A percentile compares a stretch with the other conserved stretches of the same genome.
Evolutionary conservation across 208 protist species (phyloP).

Genomic region (Borovskyia barvae): DNA sequence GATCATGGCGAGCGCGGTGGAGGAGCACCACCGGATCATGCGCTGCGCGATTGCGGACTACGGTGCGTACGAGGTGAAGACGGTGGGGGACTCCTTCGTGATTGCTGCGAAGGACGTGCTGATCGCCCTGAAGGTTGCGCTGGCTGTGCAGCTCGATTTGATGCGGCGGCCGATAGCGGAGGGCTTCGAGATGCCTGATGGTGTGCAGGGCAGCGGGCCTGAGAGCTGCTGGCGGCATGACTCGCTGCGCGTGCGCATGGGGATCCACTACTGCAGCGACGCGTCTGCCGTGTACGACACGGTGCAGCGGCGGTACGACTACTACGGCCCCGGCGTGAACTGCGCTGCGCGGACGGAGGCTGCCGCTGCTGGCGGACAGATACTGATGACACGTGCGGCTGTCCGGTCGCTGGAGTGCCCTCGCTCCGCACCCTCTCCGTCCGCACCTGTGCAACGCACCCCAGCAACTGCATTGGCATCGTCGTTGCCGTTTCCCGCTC

Average conservation of each 20-base stretch:
- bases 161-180: slow-evolving; percentile 9
- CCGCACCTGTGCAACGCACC: no score
- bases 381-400: no score
- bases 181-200: slow-evolving; percentile 24
- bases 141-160: slow-evolving; percentile 33
- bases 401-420: no score
- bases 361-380: no score
- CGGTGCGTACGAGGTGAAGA: slow-evolving; percentile 61
- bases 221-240: slow-evolving; percentile 19
- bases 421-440: no score
- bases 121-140: slow-evolving; percentile 31
- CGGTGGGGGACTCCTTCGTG: slow-evolving; percentile 56
- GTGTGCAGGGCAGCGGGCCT: slow-evolving; percentile 28
- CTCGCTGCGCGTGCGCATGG: slow-evolving; percentile 35
- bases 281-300: slow-evolving; percentile 34
- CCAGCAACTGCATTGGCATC: no score
- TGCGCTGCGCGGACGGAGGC: no score
- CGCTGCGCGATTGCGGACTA: slow-evolving; percentile 39
- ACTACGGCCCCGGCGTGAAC: no score
- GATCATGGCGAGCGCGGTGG: slow-evolving; percentile 33
- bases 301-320: slow-evolving; percentile 58
- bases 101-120: slow-evolving; percentile 31
- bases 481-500: no score
- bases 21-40: slow-evolving; percentile 46
- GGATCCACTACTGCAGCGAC: slow-evolving; percentile 44